Base-by-base conservation (phyloP, 257 asterid genomes). In the Solanum neorickii region DNA sequence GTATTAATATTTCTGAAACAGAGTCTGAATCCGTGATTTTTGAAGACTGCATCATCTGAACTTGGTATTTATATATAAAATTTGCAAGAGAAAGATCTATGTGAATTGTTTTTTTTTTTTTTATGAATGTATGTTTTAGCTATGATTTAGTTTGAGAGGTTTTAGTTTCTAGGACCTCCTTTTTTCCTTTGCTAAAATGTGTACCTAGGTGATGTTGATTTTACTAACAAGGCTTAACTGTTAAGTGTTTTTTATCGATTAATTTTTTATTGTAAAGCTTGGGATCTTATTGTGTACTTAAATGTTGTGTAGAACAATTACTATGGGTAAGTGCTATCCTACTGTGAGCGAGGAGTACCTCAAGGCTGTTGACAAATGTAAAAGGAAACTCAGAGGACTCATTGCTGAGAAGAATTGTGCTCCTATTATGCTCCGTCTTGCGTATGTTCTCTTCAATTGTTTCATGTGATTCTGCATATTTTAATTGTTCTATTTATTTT, bases 391-490 rank as follows among this genome's bases (percentile, higher is more conserved):
- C 78, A 93, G 98, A 89, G 98, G 95, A 23, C 90, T 96, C 83
- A 96, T 96, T 74, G 96, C 98, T 21, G 98, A 93, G 91, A 96
- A 96, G 92, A 88, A 91, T 78, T 95, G 98, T 84, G 98, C 98
- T 90, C 98, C 98, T n/a, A 66, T 96, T 88, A 94, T 95, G 98
- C 98, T 96, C 27, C 96, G 98, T 44, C 89, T 95, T 47, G 99
- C 96, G 99, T 96, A 89, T 47, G 62, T 21, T 25, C 73, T 29
- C 75, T 33, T 72, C 60, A 78, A 78, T 18, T 37, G n/a, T 52
- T 56, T 56, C 31, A 84, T 87, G 20, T 9, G 23, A n/a, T 72
- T 18, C 8, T 72, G 9, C 47, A 33, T 42, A 39, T 5, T 7
- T 25, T 21, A 21, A 49, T 20, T 85, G 60, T 11, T 27, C 52